phyloP scores from a whole-genome alignment of 2,329 filamentous ascomycete genomes.

The Tricladium varicosporioides region DNA sequence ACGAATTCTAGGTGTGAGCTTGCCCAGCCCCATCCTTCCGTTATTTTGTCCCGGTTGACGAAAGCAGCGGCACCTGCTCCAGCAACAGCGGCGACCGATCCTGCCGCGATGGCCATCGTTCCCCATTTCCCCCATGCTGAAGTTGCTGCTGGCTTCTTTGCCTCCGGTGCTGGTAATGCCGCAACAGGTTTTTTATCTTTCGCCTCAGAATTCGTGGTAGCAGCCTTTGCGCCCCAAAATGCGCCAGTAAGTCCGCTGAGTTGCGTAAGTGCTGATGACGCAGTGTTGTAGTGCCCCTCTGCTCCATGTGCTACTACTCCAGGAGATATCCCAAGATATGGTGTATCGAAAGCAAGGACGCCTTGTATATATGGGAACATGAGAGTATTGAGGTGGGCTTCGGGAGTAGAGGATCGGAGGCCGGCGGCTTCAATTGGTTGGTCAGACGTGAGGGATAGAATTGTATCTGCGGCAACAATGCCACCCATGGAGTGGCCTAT shows the following conservation, averaged over 20 bases:
- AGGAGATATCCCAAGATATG: slow-evolving; percentile 78
- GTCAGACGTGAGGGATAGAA: slow-evolving; percentile 60
- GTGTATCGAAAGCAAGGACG: slow-evolving; percentile 90
- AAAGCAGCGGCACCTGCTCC: slow-evolving; percentile 85
- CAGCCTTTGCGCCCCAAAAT: slow-evolving; percentile 58
- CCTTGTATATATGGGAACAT: slow-evolving; percentile 95
- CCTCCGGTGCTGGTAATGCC: slow-evolving; percentile 38
- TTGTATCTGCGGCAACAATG: slow-evolving; percentile 88
- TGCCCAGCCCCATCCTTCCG: slow-evolving; percentile 75
- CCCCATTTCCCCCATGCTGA: slow-evolving; percentile 75
- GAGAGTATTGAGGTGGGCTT: slow-evolving; percentile 51
- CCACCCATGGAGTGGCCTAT: slow-evolving; percentile 90
- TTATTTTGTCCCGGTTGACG: slow-evolving; percentile 77
- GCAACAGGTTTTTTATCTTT: slow-evolving; percentile 38
- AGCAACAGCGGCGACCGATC: slow-evolving; percentile 77
- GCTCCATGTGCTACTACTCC: slow-evolving; percentile 83
- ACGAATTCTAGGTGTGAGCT: slow-evolving; percentile 92
- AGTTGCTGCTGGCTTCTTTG: slow-evolving; percentile 39
- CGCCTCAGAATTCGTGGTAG: slow-evolving; percentile 28
- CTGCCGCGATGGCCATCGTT: slow-evolving; percentile 80
- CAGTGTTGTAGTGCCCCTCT: slow-evolving; percentile 80
- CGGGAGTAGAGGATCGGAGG: background rate
- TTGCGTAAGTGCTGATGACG: slow-evolving; percentile 65
- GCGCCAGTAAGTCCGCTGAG: slow-evolving; percentile 64
- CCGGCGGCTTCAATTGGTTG: slow-evolving; percentile 23